Percentiles rank a stretch among this genome's conserved stretches.
Evolutionary conservation across 2,329 filamentous ascomycete species (phyloP).

Genomic region (Scedosporium boydii): DNA sequence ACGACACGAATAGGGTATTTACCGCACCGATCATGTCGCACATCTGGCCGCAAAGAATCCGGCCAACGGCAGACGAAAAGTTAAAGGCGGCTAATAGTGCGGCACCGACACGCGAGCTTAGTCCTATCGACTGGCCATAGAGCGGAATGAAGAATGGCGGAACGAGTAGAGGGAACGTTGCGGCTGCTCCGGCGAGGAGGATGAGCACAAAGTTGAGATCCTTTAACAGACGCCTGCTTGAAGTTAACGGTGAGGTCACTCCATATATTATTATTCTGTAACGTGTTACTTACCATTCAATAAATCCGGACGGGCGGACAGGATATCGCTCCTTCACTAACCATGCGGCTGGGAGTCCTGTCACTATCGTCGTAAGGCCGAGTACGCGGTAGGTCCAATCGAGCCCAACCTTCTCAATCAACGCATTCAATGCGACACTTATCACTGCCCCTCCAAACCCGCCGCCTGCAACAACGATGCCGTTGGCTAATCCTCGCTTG

Average conservation of each 20-base stretch:
- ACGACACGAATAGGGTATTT: conserved; percentile 42
- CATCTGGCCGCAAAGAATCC: conserved; percentile 42
- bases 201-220: conserved; percentile 40
- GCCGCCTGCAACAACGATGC: conserved; percentile 42
- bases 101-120: conserved; percentile 42
- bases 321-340: conserved; percentile 38
- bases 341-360: conserved; percentile 45
- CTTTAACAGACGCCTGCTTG: conserved; percentile 37
- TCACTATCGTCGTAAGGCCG: conserved; percentile 40
- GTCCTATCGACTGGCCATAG: conserved; percentile 42
- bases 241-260: background rate
- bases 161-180: conserved; percentile 50
- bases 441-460: conserved; percentile 46
- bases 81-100: conserved; percentile 52
- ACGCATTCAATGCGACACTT: conserved; percentile 35
- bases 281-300: conserved; percentile 35
- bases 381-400: conserved; percentile 45
- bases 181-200: conserved; percentile 44
- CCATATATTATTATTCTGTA: background rate
- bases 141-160: conserved; percentile 53
- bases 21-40: conserved; percentile 45
- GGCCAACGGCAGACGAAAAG: conserved; percentile 47
- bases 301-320: conserved; percentile 25
- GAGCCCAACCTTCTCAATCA: conserved; percentile 33
- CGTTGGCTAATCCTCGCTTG: conserved; percentile 46